Evolutionary conservation across 2,329 filamentous ascomycete genomes (phyloP).

Genomic region (Pezicula neosporulosa): DNA sequence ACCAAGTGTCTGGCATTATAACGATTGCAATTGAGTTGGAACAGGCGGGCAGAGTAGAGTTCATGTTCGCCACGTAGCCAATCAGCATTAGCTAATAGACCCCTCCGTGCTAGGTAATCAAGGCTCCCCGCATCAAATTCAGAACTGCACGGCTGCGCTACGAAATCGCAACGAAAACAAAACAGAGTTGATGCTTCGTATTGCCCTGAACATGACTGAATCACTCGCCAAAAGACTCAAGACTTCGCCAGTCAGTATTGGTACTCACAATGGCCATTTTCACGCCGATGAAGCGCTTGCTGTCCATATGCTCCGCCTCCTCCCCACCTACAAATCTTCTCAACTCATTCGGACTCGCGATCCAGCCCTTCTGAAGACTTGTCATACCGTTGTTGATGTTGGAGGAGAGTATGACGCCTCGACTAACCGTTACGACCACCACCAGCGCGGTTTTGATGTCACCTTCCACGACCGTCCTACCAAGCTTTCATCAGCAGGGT

Average conservation of each 20-base stretch:
- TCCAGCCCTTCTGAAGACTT: slow-evolving; percentile 69
- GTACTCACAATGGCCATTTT: slow-evolving; percentile 97
- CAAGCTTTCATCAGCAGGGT: slow-evolving; percentile 88
- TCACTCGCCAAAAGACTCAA: slow-evolving; percentile 80
- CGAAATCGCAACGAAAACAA: neutral
- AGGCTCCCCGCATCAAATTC: neutral
- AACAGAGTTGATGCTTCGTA: slow-evolving; percentile 38
- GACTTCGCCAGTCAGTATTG: slow-evolving; percentile 58
- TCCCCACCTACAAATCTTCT: slow-evolving; percentile 75
- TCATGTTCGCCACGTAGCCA: too few species aligned
- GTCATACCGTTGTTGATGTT: slow-evolving; percentile 97
- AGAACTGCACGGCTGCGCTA: neutral
- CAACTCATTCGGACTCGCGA: slow-evolving; percentile 85
- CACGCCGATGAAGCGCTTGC: slow-evolving; percentile 97
- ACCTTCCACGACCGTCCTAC: slow-evolving; percentile 82
- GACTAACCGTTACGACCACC: slow-evolving; percentile 86
- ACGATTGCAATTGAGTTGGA: too few species aligned
- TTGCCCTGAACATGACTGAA: slow-evolving; percentile 60
- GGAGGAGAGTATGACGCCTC: slow-evolving; percentile 84
- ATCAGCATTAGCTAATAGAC: too few species aligned
- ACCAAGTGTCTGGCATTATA: too few species aligned
- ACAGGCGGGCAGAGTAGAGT: too few species aligned
- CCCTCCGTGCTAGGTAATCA: neutral
- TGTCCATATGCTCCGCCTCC: slow-evolving; percentile 88
- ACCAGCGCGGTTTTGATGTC: slow-evolving; percentile 86